These are phyloP conservation scores for Bipolaris victoriae DNA, from an alignment of 2,329 filamentous ascomycete genomes.

Conservation along the genomic window DNA sequence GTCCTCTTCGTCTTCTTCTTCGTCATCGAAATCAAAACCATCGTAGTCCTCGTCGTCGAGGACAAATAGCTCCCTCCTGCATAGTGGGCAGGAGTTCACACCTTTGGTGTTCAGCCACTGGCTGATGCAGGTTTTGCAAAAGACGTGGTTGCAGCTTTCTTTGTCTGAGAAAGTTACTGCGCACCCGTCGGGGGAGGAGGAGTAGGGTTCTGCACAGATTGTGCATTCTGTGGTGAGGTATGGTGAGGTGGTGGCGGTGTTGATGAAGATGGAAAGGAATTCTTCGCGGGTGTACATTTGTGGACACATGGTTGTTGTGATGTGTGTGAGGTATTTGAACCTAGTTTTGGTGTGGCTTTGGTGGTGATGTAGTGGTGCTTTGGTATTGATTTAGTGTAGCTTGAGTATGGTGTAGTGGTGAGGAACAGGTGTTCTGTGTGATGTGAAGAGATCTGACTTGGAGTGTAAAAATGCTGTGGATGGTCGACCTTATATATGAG, in stretches of 20 bases:
- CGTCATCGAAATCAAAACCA: neutral
- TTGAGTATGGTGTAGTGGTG: too few species aligned
- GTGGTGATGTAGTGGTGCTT: too few species aligned
- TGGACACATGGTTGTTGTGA: neutral
- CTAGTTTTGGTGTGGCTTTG: too few species aligned
- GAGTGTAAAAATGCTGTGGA: neutral
- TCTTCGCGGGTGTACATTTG: neutral
- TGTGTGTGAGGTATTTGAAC: neutral
- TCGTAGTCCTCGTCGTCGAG: neutral
- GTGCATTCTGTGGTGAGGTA: neutral
- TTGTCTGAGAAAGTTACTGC: constrained; percentile 2
- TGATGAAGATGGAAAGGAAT: constrained; percentile 2
- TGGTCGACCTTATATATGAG: neutral
- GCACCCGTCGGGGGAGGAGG: neutral
- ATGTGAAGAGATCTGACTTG: neutral
- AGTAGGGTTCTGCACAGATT: constrained; percentile 7
- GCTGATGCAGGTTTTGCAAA: constrained; percentile 1
- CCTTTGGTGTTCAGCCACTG: neutral
- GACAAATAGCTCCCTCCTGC: neutral
- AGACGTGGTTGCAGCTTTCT: constrained; percentile 9
- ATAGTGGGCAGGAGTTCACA: constrained; percentile 4
- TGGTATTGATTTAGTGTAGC: too few species aligned
- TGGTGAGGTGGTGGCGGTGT: neutral
- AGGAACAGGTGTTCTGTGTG: too few species aligned
- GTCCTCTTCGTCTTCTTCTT: neutral